A percentile compares a stretch with the other conserved stretches of the same genome.
These are phyloP conservation scores for Agrocybe praecox DNA, from an alignment of 768 basidiomycete genomes.

Conservation along the genomic window DNA sequence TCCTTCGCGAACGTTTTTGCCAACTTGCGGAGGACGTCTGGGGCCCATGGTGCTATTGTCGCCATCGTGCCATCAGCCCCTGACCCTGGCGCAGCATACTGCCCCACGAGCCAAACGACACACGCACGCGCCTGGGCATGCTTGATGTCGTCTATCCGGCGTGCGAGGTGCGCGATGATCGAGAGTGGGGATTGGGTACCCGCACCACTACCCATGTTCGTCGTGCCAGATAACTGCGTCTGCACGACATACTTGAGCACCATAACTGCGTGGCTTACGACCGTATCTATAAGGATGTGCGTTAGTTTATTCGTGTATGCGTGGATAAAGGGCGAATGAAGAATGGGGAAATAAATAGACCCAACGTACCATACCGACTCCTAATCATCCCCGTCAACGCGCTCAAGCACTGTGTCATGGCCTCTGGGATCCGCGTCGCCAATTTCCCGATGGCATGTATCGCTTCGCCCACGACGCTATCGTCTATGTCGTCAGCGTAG, in stretches of 20 bases:
- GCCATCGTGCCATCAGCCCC: conserved; percentile 15
- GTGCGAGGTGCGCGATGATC: conserved; percentile 81
- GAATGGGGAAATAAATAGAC: not conserved
- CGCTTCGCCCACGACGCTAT: conserved; percentile 68
- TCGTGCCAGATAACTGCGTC: conserved; percentile 47
- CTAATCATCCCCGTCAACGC: conserved; percentile 82
- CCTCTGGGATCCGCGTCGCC: conserved; percentile 68
- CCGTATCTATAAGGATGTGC: conserved; percentile 54
- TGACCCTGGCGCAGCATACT: conserved; percentile 57
- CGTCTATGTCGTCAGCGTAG: conserved; percentile 79
- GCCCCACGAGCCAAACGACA: conserved; percentile 92
- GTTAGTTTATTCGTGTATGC: not conserved
- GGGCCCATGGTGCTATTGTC: conserved; percentile 74
- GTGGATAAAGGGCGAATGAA: no score
- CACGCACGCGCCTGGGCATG: conserved; percentile 85
- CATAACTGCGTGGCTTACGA: conserved; percentile 80
- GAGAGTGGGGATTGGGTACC: conserved; percentile 48
- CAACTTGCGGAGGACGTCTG: conserved; percentile 84
- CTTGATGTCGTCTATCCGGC: conserved; percentile 75
- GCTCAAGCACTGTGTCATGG: conserved; percentile 69
- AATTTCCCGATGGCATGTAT: conserved; percentile 81
- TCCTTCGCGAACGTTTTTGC: conserved; percentile 75
- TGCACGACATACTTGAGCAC: conserved; percentile 90
- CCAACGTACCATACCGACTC: conserved; percentile 64
- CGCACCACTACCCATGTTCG: conserved; percentile 19